Evolutionary conservation across 768 basidiomycete species (phyloP).

Genomic region (Tylopilus vinaceipallidus): DNA sequence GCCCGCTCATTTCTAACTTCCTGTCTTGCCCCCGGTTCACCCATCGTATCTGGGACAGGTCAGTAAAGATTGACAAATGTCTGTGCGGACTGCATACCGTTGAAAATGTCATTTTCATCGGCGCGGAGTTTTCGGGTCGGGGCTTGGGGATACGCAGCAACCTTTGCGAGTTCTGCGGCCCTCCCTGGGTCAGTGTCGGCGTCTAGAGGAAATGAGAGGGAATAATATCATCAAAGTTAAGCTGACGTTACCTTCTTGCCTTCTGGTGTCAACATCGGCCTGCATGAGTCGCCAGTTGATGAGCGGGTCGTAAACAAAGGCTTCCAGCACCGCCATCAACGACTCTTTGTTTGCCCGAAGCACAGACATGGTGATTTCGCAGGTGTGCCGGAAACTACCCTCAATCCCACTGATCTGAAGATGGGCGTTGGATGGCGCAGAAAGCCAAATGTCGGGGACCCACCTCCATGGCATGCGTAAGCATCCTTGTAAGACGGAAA

Average conservation of each 20-base stretch:
- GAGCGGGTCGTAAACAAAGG: constrained; percentile 97
- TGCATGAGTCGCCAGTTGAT: constrained; percentile 97
- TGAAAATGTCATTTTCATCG: constrained; percentile 93
- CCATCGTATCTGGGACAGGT: constrained; percentile 37
- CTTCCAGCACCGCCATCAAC: constrained; percentile 98
- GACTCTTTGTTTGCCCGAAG: constrained; percentile 97
- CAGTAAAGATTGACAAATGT: constrained; percentile 1
- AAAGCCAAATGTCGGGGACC: constrained; percentile 11
- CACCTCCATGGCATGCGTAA: constrained; percentile 99
- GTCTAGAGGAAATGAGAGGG: constrained; percentile 24
- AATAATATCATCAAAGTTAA: constrained; percentile 1
- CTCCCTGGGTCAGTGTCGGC: constrained; percentile 50
- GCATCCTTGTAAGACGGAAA: constrained; percentile 96
- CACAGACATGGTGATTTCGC: constrained; percentile 97
- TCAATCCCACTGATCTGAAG: constrained; percentile 93
- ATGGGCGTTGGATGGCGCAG: constrained; percentile 5
- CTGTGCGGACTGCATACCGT: constrained; percentile 46
- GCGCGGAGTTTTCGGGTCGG: constrained; percentile 81
- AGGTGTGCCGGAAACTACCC: constrained; percentile 93
- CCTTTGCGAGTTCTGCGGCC: constrained; percentile 60
- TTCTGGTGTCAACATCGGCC: constrained; percentile 70
- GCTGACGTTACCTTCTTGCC: constrained; percentile 56
- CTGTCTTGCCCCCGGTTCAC: constrained; percentile 58
- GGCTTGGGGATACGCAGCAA: constrained; percentile 73
- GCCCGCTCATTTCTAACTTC: constrained; percentile 93